Evolutionary conservation across 345 rosid species (phyloP).

Genomic region (Camelina sativa): DNA sequence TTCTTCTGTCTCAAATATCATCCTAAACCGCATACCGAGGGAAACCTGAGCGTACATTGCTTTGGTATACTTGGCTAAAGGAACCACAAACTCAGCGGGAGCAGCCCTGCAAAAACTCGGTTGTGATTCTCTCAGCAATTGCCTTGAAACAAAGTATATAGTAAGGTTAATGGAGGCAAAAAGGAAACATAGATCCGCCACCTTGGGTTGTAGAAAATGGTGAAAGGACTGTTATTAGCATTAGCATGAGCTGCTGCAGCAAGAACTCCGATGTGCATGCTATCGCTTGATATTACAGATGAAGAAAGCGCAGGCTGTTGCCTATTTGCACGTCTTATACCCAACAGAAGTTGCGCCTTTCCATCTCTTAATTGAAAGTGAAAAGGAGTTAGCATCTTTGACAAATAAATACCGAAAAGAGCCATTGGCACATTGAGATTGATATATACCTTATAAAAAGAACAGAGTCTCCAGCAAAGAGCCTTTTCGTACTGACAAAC

Average conservation of each 20-base stretch:
- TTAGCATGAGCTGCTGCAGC: constrained; percentile 99
- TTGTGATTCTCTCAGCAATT: constrained; percentile 38
- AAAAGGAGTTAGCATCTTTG: constrained; percentile 15
- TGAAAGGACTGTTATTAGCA: constrained; percentile 89
- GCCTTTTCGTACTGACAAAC: constrained; percentile 91
- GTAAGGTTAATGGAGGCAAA: constrained; percentile 9
- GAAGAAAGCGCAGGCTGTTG: constrained; percentile 95
- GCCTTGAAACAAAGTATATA: not conserved
- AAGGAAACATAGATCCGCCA: constrained; percentile 33
- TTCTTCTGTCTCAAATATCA: constrained; percentile 99
- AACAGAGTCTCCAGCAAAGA: constrained; percentile 93
- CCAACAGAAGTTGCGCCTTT: constrained; percentile 86
- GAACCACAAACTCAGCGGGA: constrained; percentile 94
- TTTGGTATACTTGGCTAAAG: constrained; percentile 90
- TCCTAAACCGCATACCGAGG: constrained; percentile 93
- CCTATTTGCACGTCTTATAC: constrained; percentile 84
- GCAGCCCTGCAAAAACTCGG: constrained; percentile 72
- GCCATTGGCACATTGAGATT: constrained; percentile 12
- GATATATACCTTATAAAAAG: constrained; percentile 77
- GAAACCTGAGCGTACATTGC: constrained; percentile 90
- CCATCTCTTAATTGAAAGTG: constrained; percentile 68
- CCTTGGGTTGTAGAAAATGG: constrained; percentile 96
- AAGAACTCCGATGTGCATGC: constrained; percentile 99
- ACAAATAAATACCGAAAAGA: constrained; percentile 25
- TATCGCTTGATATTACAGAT: constrained; percentile 94